These are phyloP conservation scores for Cytospora leucostoma DNA, from an alignment of 2,329 filamentous ascomycete genomes.

Conservation along the genomic window DNA sequence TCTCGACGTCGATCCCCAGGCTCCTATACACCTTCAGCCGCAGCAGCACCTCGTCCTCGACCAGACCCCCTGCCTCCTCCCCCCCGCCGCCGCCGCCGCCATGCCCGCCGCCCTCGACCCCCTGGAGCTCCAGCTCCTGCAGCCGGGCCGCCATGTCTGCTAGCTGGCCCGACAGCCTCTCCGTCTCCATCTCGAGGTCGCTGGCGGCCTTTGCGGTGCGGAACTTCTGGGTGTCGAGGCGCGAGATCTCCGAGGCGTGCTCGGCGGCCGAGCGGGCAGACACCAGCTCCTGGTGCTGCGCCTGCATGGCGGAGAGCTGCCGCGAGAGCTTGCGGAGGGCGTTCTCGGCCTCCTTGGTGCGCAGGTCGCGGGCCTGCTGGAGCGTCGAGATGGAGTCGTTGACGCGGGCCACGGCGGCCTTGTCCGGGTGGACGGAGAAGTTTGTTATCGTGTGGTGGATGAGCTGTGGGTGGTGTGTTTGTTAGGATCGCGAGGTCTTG, in stretches of 20 bases:
- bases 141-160: constrained; percentile 73
- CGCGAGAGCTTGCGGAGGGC: constrained; percentile 73
- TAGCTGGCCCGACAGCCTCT: constrained; percentile 79
- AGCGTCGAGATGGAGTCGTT: constrained; percentile 80
- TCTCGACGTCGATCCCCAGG: constrained; percentile 84
- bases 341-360: constrained; percentile 69
- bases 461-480: constrained; percentile 55
- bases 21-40: constrained; percentile 89
- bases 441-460: constrained; percentile 90
- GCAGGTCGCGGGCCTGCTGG: constrained; percentile 78
- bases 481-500: constrained; percentile 28
- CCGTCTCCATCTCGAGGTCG: constrained; percentile 92
- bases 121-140: constrained; percentile 83
- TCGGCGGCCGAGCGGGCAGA: constrained; percentile 72
- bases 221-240: constrained; percentile 92
- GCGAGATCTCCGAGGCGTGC: constrained; percentile 82
- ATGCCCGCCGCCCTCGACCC: constrained; percentile 67
- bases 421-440: constrained; percentile 93
- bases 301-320: constrained; percentile 70
- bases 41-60: constrained; percentile 68
- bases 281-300: constrained; percentile 76
- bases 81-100: constrained; percentile 32
- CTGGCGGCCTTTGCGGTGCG: constrained; percentile 87
- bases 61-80: constrained; percentile 39
- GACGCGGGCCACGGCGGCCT: constrained; percentile 78